Base-by-base conservation (phyloP, 2,329 filamentous ascomycete species). In the Triangularia verruculosa region DNA sequence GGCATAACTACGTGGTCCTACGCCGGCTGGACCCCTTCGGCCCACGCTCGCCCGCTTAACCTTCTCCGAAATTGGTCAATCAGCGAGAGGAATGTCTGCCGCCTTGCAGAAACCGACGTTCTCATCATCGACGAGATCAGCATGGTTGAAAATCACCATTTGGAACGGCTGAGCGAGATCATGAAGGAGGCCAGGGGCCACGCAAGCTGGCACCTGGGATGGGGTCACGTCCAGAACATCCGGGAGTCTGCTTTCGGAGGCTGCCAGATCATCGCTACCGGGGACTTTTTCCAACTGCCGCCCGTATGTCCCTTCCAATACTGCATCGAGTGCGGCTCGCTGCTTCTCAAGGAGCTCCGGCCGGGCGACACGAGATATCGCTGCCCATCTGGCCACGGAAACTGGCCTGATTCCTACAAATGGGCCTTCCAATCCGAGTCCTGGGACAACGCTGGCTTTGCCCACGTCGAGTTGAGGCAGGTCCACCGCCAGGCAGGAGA, bases 71-170 rank as follows among this genome's bases (percentile, higher is more conserved):
- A 76, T 0, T 24, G 17, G 17, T 4, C 47, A 20, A 67, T 85
- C 0, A 59, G 75, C 0, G 64, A 73, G 1, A 63, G 83, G 24
- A 72, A 25, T 0, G 72, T 66, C 22, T 70, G 75, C 1, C 76
- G 81, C 0, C 72, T 86, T 1, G 68, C 15, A 0, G 32, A 72
- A 0, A 85, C 82, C 0, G 77, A 88, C 57, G 81, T 87, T 0
- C 76, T 89, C 1, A 79, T 89, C 25, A 85, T 89, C 15, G 86
- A 89, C 67, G 87, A 89, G 72, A 84, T 90, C 62, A 86, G 82
- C 65, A 89, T 89, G 87, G 78, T 89, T 0, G 84, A 86, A 59
- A 85, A 81, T 59, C 70, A 79, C 5, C 77, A 81, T 57, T 80
- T 87, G 25, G 80, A 84, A 64, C 78, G 84, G n/a, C 72, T 85